Conservation (phyloP, 306 rosid species). For the Quercus alba region DNA sequence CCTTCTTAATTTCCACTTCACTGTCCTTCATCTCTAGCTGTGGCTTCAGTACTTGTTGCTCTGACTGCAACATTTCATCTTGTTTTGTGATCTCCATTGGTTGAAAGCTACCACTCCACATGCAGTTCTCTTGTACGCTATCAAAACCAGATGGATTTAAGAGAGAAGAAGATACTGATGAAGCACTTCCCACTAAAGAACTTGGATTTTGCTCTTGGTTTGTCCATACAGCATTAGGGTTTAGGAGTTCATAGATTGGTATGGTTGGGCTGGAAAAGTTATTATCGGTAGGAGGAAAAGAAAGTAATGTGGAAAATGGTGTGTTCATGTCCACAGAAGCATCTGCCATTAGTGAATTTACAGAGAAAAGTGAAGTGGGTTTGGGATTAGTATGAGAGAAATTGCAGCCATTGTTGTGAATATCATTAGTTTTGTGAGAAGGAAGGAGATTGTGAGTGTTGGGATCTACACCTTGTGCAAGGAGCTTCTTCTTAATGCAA, state of each 20-base stretch:
- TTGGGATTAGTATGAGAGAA: conserved; percentile 1
- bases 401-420: neutral
- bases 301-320: conserved; percentile 1
- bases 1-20: neutral
- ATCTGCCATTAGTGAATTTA: neutral
- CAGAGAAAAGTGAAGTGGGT: neutral
- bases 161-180: neutral
- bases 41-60: neutral
- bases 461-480: conserved; percentile 84
- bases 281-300: neutral
- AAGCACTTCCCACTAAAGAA: neutral
- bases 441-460: conserved; percentile 74
- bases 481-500: conserved; percentile 75
- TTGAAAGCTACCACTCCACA: conserved; percentile 6
- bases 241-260: conserved; percentile 9
- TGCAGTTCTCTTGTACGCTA: neutral
- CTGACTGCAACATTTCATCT: conserved; percentile 2
- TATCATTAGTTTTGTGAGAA: neutral
- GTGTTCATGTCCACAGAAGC: conserved; percentile 11
- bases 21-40: conserved; percentile 2
- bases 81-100: neutral
- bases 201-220: conserved; percentile 5
- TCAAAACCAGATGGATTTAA: conserved; percentile 19
- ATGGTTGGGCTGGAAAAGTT: neutral
- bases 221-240: conserved; percentile 14